Conservation (phyloP, 1,139 yeast genomes). For the Pichia sorboxylosa region DNA sequence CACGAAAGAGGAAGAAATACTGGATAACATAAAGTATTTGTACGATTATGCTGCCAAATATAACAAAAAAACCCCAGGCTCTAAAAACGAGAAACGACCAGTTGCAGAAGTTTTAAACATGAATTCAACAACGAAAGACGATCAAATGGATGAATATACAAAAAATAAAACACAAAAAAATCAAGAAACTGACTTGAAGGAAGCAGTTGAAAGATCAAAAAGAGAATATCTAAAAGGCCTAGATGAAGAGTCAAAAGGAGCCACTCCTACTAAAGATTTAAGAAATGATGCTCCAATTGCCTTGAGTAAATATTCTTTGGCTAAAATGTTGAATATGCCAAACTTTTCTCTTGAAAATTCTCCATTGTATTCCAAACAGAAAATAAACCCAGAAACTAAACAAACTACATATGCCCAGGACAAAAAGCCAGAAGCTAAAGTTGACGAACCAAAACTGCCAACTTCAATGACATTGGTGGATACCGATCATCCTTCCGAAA, state of each 20-base stretch:
- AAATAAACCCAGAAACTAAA: no score
- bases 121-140: constrained; percentile 4
- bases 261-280: not conserved
- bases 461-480: no score
- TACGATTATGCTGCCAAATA: constrained; percentile 22
- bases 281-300: constrained; percentile 17
- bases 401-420: no score
- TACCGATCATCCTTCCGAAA: no score
- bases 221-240: constrained; percentile 17
- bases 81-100: not conserved
- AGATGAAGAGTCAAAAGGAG: constrained; percentile 9
- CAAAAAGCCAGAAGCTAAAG: no score
- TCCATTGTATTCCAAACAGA: no score
- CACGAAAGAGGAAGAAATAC: constrained; percentile 10
- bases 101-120: not conserved
- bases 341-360: constrained; percentile 10
- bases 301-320: constrained; percentile 10
- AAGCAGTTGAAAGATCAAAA: constrained; percentile 36
- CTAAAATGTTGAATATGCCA: constrained; percentile 8
- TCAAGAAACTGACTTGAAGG: constrained; percentile 26
- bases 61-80: constrained; percentile 9
- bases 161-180: constrained; percentile 11
- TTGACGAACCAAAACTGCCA: no score
- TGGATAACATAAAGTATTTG: constrained; percentile 21
- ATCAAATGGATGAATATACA: constrained; percentile 7